Percentiles rank a stretch among this genome's conserved stretches.
Conservation (phyloP, 257 asterid species). For the Solanum sejunctum region DNA sequence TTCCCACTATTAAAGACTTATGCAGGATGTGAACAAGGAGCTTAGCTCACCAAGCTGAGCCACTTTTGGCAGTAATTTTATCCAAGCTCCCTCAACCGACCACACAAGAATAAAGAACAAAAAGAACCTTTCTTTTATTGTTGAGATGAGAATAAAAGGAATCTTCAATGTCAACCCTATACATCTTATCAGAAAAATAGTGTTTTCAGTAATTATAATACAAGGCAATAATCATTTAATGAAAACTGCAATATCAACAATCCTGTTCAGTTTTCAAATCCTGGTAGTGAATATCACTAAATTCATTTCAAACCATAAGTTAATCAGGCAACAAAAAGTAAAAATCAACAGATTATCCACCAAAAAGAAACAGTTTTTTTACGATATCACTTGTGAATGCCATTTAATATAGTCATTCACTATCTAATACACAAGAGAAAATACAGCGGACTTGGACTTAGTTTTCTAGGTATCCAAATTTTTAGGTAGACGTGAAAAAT, state of each 20-base stretch:
- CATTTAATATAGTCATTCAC: neutral
- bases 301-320: neutral
- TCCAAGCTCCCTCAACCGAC: neutral
- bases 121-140: neutral
- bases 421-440: neutral
- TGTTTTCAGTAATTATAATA: neutral
- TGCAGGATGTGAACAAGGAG: neutral
- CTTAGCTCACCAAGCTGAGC: neutral
- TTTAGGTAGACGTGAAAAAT: neutral
- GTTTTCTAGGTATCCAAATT: neutral
- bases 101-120: neutral
- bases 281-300: neutral
- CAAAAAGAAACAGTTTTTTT: neutral
- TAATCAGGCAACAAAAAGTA: neutral
- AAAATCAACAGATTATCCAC: neutral
- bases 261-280: neutral
- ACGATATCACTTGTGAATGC: neutral
- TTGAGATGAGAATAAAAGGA: neutral
- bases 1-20: neutral
- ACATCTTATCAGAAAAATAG: neutral
- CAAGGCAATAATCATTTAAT: neutral
- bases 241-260: neutral
- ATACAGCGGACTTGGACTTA: neutral
- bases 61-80: neutral
- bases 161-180: neutral